These are phyloP conservation scores for rapeseed (Brassica napus) DNA, from an alignment of 345 rosid species.

Conservation along the genomic window DNA sequence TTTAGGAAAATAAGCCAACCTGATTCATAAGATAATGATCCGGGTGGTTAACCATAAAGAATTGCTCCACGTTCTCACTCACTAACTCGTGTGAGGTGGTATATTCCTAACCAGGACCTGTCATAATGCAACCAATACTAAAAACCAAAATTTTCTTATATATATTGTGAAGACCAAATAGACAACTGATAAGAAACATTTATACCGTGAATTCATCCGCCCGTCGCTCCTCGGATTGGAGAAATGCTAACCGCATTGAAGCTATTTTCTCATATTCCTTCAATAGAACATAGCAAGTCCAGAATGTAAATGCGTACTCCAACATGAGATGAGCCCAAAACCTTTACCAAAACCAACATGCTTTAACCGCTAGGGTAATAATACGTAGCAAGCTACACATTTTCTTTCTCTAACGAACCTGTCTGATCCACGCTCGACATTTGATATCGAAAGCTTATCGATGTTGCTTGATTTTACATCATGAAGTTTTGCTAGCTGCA, in stretches of 20 bases:
- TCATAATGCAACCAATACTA: background rate
- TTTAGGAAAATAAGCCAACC: conserved; percentile 37
- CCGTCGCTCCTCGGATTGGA: conserved; percentile 68
- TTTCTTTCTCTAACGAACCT: background rate
- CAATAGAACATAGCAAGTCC: conserved; percentile 79
- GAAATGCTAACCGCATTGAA: conserved; percentile 79
- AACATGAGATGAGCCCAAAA: conserved; percentile 81
- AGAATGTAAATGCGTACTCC: conserved; percentile 83
- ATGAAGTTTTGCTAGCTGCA: conserved; percentile 40
- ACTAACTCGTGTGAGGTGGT: conserved; percentile 80
- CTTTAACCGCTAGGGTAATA: background rate
- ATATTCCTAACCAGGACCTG: conserved; percentile 87
- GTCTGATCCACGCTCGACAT: conserved; percentile 58
- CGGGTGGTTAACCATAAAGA: conserved; percentile 81
- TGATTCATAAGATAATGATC: conserved; percentile 73
- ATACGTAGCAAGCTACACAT: background rate
- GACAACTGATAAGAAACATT: background rate
- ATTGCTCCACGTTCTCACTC: conserved; percentile 79
- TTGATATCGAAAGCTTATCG: conserved; percentile 89
- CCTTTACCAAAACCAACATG: conserved; percentile 38
- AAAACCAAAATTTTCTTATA: background rate
- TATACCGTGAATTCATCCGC: conserved; percentile 92
- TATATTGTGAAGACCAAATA: background rate
- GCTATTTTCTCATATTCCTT: conserved; percentile 85
- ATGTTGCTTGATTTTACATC: conserved; percentile 81